Percentiles rank a stretch among this genome's conserved stretches.
Evolutionary conservation across 1,139 yeast genomes (phyloP).

Genomic region (Yamadazyma pseudoaaseri): DNA sequence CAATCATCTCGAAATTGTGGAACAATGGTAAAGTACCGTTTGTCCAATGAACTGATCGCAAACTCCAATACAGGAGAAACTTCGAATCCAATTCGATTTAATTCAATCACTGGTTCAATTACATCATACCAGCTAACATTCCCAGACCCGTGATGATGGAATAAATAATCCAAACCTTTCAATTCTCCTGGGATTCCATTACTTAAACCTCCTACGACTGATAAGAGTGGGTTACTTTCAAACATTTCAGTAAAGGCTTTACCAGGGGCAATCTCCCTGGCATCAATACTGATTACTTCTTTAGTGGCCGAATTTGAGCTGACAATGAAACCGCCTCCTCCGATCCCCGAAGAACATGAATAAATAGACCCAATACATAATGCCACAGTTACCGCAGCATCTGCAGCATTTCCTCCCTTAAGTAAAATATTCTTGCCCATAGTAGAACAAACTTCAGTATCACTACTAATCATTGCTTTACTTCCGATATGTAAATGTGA

Average conservation of each 20-base stretch:
- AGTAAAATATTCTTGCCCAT: slow-evolving; percentile 62
- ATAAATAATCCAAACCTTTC: slow-evolving; percentile 70
- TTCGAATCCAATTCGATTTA: slow-evolving; percentile 68
- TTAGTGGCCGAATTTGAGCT: slow-evolving; percentile 43
- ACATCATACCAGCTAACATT: slow-evolving; percentile 69
- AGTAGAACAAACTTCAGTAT: slow-evolving; percentile 67
- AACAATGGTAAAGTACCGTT: slow-evolving; percentile 25
- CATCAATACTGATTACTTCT: slow-evolving; percentile 67
- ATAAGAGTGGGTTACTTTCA: slow-evolving; percentile 35
- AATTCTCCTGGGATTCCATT: slow-evolving; percentile 89
- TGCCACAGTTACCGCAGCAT: slow-evolving; percentile 87
- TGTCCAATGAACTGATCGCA: slow-evolving; percentile 22
- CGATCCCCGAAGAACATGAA: slow-evolving; percentile 85
- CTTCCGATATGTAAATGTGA: slow-evolving; percentile 29
- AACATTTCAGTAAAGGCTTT: slow-evolving; percentile 67
- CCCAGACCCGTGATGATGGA: slow-evolving; percentile 65
- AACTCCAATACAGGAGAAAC: slow-evolving; percentile 49
- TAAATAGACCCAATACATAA: slow-evolving; percentile 84
- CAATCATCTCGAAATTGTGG: slow-evolving; percentile 42
- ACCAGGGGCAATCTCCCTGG: slow-evolving; percentile 84
- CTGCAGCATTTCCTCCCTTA: slow-evolving; percentile 80
- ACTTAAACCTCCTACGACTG: slow-evolving; percentile 81
- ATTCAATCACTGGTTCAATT: slow-evolving; percentile 68
- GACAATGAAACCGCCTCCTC: slow-evolving; percentile 88
- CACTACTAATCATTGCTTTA: slow-evolving; percentile 74